phyloP scores from a whole-genome alignment of 1,284 basidiomycete genomes.

The Trametes polyzona region DNA sequence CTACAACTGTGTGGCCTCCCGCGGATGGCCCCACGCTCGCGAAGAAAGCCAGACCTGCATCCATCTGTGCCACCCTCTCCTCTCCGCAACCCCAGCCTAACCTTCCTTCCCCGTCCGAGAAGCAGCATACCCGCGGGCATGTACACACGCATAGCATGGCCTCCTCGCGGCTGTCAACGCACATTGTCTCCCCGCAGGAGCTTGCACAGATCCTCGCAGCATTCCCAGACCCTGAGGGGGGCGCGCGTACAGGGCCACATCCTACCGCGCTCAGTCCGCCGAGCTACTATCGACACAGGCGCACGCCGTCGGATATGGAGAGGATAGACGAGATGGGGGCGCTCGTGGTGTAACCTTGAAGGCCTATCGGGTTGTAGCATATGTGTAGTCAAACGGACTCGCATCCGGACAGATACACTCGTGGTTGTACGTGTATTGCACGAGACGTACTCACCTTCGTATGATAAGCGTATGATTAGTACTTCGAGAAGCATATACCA shows the following conservation, averaged over 20 bases:
- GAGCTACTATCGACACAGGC: slow-evolving; percentile 19
- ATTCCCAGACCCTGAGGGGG: slow-evolving; percentile 8
- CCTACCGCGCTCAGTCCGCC: slow-evolving; percentile 16
- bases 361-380: background rate
- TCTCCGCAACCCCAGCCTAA: background rate
- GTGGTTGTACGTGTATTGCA: too few species aligned
- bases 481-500: too few species aligned
- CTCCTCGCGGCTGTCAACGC: slow-evolving; percentile 9
- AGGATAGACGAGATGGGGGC: slow-evolving; percentile 19
- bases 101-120: background rate
- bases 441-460: too few species aligned
- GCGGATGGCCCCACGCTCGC: background rate
- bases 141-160: background rate
- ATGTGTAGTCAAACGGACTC: too few species aligned
- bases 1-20: background rate
- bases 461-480: too few species aligned
- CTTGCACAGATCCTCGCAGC: slow-evolving; percentile 18
- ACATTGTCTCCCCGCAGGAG: slow-evolving; percentile 22
- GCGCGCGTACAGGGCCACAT: background rate
- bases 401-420: too few species aligned
- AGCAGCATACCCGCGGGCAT: background rate
- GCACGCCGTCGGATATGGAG: slow-evolving; percentile 7
- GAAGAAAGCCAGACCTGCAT: slow-evolving; percentile 11
- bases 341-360: background rate
- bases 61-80: slow-evolving; percentile 6